Conservation (phyloP, 2,329 filamentous ascomycete species). For the Nigrospora oryzae region DNA sequence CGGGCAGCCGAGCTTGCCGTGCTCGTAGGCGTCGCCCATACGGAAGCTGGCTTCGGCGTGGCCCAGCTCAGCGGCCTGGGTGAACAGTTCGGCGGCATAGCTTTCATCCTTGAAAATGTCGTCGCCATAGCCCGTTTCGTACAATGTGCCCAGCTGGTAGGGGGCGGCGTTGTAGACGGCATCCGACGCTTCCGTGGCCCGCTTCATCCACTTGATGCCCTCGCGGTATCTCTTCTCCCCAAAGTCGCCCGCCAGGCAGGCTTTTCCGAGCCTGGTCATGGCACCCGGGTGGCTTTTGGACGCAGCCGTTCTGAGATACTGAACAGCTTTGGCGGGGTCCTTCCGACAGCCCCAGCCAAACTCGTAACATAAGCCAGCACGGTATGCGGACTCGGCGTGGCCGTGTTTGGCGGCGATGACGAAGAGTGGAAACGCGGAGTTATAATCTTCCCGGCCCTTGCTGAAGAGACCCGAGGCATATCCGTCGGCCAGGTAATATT, state of each 20-base stretch:
- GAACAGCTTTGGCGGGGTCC: constrained; percentile 83
- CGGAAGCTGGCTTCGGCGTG: constrained; percentile 79
- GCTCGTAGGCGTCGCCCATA: constrained; percentile 95
- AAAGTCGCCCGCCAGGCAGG: constrained; percentile 82
- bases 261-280: constrained; percentile 84
- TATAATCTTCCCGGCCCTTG: constrained; percentile 88
- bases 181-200: constrained; percentile 84
- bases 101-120: constrained; percentile 86
- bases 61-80: constrained; percentile 85
- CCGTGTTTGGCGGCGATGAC: constrained; percentile 92
- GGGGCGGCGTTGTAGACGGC: constrained; percentile 86
- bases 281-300: constrained; percentile 93
- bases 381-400: constrained; percentile 91
- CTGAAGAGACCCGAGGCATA: constrained; percentile 91
- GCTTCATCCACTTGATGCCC: constrained; percentile 92
- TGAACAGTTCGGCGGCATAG: constrained; percentile 91
- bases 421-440: constrained; percentile 87
- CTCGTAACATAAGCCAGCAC: constrained; percentile 90
- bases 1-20: constrained; percentile 79
- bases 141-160: constrained; percentile 80
- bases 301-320: constrained; percentile 84
- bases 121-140: constrained; percentile 88
- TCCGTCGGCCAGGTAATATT: constrained; percentile 94
- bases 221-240: constrained; percentile 82
- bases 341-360: constrained; percentile 95